Percentiles rank a stretch among this genome's conserved stretches.
phyloP scores from a whole-genome alignment of 306 rosid genomes.

The Cucurbita pepo region DNA sequence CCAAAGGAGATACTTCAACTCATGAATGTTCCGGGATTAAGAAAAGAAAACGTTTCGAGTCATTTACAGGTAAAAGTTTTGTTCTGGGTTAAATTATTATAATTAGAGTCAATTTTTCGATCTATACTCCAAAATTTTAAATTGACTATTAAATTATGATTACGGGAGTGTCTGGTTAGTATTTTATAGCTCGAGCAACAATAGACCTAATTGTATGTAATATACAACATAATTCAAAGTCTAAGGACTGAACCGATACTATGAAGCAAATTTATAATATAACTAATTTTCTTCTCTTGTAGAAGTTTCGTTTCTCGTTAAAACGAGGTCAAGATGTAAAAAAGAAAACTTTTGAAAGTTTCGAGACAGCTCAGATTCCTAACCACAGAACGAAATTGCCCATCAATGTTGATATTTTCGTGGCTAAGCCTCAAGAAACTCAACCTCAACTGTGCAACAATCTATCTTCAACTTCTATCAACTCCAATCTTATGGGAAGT shows the following conservation, averaged over 20 bases:
- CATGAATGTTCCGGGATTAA: constrained; percentile 27
- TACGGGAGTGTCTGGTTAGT: too few species aligned
- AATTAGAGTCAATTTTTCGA: neutral
- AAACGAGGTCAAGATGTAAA: neutral
- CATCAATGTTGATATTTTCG: neutral
- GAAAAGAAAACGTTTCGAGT: constrained; percentile 12
- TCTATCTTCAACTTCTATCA: neutral
- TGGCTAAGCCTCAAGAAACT: neutral
- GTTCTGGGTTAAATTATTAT: too few species aligned
- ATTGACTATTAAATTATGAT: too few species aligned
- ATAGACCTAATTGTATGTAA: too few species aligned
- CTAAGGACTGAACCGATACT: neutral
- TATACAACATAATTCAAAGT: neutral
- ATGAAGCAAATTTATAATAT: neutral
- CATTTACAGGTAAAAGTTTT: constrained; percentile 23
- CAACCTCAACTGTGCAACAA: neutral
- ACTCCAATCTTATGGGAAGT: neutral
- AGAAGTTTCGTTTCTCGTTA: constrained; percentile 18
- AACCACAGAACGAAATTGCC: neutral
- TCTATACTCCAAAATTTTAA: too few species aligned
- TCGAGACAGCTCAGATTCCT: too few species aligned
- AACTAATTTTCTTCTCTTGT: neutral
- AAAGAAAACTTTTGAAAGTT: neutral
- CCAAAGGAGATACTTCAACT: constrained; percentile 21
- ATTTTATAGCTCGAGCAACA: too few species aligned